Evolutionary conservation across 164 flowering plant genomes (phyloP).

Genomic region (Vitis labrusca): DNA sequence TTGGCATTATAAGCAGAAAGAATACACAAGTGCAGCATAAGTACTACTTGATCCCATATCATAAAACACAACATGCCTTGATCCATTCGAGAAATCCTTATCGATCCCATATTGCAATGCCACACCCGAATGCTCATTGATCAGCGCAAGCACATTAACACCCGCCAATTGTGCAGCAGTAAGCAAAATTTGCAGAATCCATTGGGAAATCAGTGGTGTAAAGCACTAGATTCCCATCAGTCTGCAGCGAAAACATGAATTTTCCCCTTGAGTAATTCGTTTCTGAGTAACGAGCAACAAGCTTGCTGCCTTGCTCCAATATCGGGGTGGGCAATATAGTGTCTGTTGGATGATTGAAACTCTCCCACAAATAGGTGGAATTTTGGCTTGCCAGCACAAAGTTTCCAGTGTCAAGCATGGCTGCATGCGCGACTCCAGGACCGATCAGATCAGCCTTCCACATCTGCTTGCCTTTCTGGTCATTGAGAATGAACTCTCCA

Average conservation of each 20-base stretch:
- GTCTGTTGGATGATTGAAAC: constrained; percentile 36
- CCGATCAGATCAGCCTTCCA: constrained; percentile 13
- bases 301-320: too few species aligned
- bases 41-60: constrained; percentile 91
- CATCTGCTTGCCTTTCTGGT: constrained; percentile 21
- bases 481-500: constrained; percentile 25
- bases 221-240: too few species aligned
- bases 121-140: constrained; percentile 92
- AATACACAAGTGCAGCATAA: constrained; percentile 92
- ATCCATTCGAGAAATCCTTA: constrained; percentile 88
- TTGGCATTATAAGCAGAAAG: constrained; percentile 77
- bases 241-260: too few species aligned
- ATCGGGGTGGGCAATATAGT: constrained; percentile 46
- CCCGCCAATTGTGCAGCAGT: constrained; percentile 87
- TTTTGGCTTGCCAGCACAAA: constrained; percentile 18
- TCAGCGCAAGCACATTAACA: constrained; percentile 74
- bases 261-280: too few species aligned
- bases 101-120: constrained; percentile 98
- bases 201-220: too few species aligned
- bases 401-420: constrained; percentile 42
- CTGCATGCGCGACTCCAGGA: constrained; percentile 14
- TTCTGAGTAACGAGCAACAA: too few species aligned
- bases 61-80: constrained; percentile 83
- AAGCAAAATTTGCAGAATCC: too few species aligned
- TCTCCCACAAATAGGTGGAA: constrained; percentile 28